Conservation (phyloP, 2,329 filamentous ascomycete species). For the Xylariaceae sp. region DNA sequence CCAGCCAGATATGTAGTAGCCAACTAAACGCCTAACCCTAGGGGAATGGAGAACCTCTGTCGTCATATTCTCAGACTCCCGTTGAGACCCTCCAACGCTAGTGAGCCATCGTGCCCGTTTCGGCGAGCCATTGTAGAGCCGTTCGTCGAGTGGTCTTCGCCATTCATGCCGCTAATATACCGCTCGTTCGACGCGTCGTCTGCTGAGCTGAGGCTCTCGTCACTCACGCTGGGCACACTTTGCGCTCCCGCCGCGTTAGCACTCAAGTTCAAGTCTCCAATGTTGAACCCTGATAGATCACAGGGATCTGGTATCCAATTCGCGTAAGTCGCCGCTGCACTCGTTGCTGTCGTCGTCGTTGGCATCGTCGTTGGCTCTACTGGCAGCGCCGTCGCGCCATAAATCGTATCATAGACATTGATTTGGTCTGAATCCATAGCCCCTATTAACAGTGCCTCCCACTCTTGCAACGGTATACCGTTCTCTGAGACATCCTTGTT, state of each 20-base stretch:
- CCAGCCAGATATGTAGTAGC: conserved; percentile 1
- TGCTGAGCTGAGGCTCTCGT: conserved; percentile 52
- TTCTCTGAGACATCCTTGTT: conserved; percentile 36
- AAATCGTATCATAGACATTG: conserved; percentile 81
- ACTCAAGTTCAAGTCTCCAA: conserved; percentile 39
- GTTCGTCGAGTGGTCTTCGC: conserved; percentile 34
- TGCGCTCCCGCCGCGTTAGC: conserved; percentile 41
- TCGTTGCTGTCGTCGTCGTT: conserved; percentile 29
- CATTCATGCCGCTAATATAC: conserved; percentile 39
- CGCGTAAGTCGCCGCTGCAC: conserved; percentile 34
- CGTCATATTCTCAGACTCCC: conserved; percentile 23
- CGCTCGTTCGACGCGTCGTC: conserved; percentile 48
- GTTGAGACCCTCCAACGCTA: conserved; percentile 25
- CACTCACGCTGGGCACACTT: conserved; percentile 52
- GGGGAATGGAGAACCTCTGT: conserved; percentile 5
- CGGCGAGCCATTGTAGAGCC: conserved; percentile 16
- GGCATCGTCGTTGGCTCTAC: conserved; percentile 34
- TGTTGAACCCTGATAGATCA: conserved; percentile 48
- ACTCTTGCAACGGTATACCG: conserved; percentile 61
- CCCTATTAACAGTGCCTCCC: conserved; percentile 71
- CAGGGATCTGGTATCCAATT: conserved; percentile 56
- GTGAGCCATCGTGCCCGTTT: conserved; percentile 25
- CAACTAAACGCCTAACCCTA: background rate
- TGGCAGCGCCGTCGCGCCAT: conserved; percentile 56
- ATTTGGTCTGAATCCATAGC: conserved; percentile 73